Evolutionary conservation across 169 alveolate genomes (phyloP).

Genomic region (Eimeria maxima): DNA sequence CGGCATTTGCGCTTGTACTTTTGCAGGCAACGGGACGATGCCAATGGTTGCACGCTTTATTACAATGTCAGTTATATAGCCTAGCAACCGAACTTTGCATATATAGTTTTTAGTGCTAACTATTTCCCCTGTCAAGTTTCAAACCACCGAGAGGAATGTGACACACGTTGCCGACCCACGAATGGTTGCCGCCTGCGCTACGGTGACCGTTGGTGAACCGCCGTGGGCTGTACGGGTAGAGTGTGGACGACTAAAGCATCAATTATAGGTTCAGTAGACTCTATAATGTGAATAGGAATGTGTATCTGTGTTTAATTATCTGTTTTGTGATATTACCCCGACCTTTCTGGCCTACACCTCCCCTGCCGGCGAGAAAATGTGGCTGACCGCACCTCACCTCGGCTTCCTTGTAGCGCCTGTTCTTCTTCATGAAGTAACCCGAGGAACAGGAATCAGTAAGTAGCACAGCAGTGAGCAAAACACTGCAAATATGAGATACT

Average conservation of each 20-base stretch:
- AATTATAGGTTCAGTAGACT: conserved; percentile 9
- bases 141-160: too few species aligned
- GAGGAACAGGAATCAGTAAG: not conserved
- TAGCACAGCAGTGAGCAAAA: not conserved
- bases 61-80: not conserved
- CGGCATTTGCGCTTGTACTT: not conserved
- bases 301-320: not conserved
- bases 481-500: not conserved
- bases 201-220: conserved; percentile 13
- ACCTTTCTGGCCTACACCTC: conserved; percentile 1
- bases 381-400: not conserved
- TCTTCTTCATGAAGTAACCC: not conserved
- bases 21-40: not conserved
- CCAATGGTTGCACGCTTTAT: not conserved
- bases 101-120: too few species aligned
- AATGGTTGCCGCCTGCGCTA: not conserved
- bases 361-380: not conserved
- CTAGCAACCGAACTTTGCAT: not conserved
- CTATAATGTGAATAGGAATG: not conserved
- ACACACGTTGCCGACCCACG: not conserved
- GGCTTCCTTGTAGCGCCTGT: not conserved
- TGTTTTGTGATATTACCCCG: not conserved
- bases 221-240: not conserved
- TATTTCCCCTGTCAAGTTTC: too few species aligned
- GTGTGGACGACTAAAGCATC: not conserved